phyloP scores from a whole-genome alignment of 352 stramenopile species.

The Pythium brachiatum region DNA sequence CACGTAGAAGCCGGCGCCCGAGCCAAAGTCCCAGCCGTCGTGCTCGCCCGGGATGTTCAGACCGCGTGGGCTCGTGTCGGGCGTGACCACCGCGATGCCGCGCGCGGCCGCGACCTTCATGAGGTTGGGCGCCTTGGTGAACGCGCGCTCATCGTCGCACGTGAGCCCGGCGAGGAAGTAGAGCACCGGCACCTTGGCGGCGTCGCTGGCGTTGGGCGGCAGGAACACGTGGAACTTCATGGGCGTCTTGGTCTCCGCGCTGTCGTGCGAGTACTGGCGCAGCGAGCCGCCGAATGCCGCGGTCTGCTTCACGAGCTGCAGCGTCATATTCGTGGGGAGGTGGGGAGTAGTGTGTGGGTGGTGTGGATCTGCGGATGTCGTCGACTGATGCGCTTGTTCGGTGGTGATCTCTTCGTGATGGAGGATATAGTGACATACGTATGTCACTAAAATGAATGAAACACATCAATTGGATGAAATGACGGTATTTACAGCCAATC shows the following conservation, averaged over 20 bases:
- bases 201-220: conserved; percentile 57
- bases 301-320: conserved; percentile 77
- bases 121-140: conserved; percentile 93
- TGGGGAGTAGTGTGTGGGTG: not conserved
- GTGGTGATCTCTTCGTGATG: not conserved
- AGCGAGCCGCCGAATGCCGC: conserved; percentile 75
- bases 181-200: conserved; percentile 79
- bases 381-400: conserved; percentile 3
- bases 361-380: not conserved
- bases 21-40: conserved; percentile 96
- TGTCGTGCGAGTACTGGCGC: conserved; percentile 87
- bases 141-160: conserved; percentile 95
- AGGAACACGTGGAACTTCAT: conserved; percentile 94
- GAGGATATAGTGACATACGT: not conserved
- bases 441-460: not conserved
- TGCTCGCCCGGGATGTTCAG: conserved; percentile 92
- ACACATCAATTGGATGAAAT: not conserved
- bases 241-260: conserved; percentile 66
- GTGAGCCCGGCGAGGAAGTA: conserved; percentile 97
- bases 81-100: conserved; percentile 93
- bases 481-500: not conserved
- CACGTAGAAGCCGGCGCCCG: conserved; percentile 97
- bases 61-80: conserved; percentile 95
- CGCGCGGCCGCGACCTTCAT: conserved; percentile 88
- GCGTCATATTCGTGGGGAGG: conserved; percentile 16